Evolutionary conservation across 225 moss, liverwort and hornwort genomes (phyloP), one percentile per base, ranked within the genome.

Genomic region (Pleurozium schreberi): DNA sequence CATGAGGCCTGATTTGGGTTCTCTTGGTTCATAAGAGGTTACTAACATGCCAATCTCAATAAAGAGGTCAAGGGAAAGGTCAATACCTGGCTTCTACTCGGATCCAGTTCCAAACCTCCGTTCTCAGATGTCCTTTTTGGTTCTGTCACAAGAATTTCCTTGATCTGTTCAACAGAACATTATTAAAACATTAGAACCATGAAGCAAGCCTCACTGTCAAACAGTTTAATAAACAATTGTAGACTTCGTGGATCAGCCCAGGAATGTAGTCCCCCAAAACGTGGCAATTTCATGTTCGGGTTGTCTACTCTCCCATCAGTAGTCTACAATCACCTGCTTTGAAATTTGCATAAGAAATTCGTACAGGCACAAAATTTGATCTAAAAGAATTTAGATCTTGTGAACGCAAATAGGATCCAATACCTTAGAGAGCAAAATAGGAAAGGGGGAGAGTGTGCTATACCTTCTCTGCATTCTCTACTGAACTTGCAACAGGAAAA

Each of bases 381-480:
- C 28, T 38, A 7, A 61, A 14, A 47, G 20, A 27, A 28, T 62
- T 27, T 38, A 34, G 18, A 20, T 47, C 36, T 73, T 26, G 59
- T 18, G 36, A 85, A 59, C 26, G 34, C 74, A 85, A 61, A 14
- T 5, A 49, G 61, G 27, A 60, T 49, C 47, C 85, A 27, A 47
- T 49, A 60, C 61, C 61, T 36, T 36, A 47, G 25, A 66, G 42
- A 59, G 52, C 34, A 80, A 80, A 87, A 8, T 18, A 58, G 49
- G n/a, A 34, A 70, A 81, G 43, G 26, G 28, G 28, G 43, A 58
- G 83, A 85, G 62, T 8, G 62, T 76, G 55, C 53, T 21, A 53
- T 89, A 93, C 93, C 93, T 87, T 88, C 26, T 93, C 89, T 86
- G 86, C 68, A 61, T 40, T 79, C 71, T 79, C 60, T 84, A 14